phyloP scores from a whole-genome alignment of 2,329 filamentous ascomycete species.

The Alternaria hordeiaustralica region DNA sequence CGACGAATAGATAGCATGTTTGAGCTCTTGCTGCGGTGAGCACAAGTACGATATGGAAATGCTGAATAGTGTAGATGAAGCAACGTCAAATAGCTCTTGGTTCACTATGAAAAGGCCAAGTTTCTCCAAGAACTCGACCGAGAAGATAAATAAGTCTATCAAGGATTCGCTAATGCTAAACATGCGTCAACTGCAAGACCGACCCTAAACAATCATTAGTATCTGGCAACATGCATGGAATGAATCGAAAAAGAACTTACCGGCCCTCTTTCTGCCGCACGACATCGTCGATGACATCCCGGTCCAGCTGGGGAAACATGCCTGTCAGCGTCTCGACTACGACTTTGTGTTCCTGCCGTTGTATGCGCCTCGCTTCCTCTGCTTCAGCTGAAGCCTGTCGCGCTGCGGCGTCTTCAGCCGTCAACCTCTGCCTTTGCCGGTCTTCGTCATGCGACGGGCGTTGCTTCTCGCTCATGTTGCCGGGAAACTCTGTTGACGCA shows the following conservation, averaged over 20 bases:
- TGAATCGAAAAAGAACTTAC: constrained; percentile 61
- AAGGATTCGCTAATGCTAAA: constrained; percentile 22
- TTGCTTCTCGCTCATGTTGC: constrained; percentile 20
- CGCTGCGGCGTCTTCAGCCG: constrained; percentile 86
- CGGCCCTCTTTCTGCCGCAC: constrained; percentile 94
- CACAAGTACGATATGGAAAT: background rate
- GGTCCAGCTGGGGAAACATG: constrained; percentile 96
- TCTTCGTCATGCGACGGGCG: constrained; percentile 36
- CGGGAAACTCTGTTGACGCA: constrained; percentile 43
- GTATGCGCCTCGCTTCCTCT: constrained; percentile 83
- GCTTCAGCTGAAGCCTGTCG: constrained; percentile 88
- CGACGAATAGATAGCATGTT: background rate
- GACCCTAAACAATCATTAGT: constrained; percentile 8
- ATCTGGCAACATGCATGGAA: background rate
- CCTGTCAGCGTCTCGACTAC: constrained; percentile 92
- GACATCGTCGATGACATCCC: constrained; percentile 94
- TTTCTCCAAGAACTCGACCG: background rate
- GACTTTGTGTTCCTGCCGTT: constrained; percentile 83
- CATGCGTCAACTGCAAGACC: constrained; percentile 22
- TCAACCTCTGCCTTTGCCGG: constrained; percentile 52
- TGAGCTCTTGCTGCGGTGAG: background rate
- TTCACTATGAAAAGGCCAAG: background rate
- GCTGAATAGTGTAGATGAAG: background rate
- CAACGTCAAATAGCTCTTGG: background rate
- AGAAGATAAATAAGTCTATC: constrained; percentile 1